Percentiles rank a stretch among this genome's conserved stretches.
phyloP scores from a whole-genome alignment of 306 rosid species.

The Styphnolobium japonicum region DNA sequence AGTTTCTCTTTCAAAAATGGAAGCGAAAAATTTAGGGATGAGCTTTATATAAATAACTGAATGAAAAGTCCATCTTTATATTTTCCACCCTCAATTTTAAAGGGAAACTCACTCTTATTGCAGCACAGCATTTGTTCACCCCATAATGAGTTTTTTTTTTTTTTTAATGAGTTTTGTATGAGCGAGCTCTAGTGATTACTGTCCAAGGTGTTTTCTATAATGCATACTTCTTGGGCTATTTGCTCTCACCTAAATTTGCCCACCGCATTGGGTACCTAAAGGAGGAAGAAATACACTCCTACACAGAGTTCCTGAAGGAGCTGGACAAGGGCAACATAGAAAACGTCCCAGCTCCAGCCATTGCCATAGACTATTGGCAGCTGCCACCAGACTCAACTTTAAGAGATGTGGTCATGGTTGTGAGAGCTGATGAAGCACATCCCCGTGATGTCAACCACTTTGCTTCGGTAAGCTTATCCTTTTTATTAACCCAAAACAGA shows the following conservation, averaged over 20 bases:
- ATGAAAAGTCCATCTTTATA: background rate
- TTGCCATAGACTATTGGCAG: slow-evolving; percentile 79
- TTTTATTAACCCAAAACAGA: background rate
- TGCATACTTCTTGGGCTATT: slow-evolving; percentile 65
- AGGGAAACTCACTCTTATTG: background rate
- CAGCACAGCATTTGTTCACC: background rate
- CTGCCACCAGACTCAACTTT: slow-evolving; percentile 53
- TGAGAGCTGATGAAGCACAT: slow-evolving; percentile 81
- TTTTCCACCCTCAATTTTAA: background rate
- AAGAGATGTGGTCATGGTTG: slow-evolving; percentile 64
- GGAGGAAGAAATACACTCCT: slow-evolving; percentile 79
- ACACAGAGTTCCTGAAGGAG: slow-evolving; percentile 75
- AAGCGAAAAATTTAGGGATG: background rate
- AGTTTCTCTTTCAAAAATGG: background rate
- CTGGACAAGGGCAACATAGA: slow-evolving; percentile 64
- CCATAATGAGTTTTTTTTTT: background rate
- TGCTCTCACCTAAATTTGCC: slow-evolving; percentile 67
- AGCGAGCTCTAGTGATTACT: slow-evolving; percentile 60
- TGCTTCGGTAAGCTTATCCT: slow-evolving; percentile 57
- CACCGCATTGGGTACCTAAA: slow-evolving; percentile 80
- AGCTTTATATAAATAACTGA: background rate
- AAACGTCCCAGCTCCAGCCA: slow-evolving; percentile 75
- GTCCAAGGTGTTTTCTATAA: slow-evolving; percentile 81
- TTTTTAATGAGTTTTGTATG: slow-evolving; percentile 35
- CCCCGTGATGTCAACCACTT: slow-evolving; percentile 84